These are phyloP conservation scores for Tylopilus balloui DNA, from an alignment of 768 basidiomycete species.

Conservation along the genomic window DNA sequence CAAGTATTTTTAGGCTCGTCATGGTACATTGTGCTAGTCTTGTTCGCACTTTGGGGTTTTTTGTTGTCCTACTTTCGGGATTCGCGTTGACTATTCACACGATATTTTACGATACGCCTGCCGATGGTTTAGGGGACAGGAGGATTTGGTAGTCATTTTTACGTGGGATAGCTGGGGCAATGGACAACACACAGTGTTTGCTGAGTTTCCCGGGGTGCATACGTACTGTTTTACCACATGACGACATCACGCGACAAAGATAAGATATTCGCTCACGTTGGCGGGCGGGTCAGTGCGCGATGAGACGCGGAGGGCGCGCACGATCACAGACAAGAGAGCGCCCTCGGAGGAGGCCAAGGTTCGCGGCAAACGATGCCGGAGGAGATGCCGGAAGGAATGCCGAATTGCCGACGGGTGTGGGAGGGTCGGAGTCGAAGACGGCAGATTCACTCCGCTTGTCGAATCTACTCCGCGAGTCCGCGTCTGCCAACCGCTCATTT, in stretches of 20 bases:
- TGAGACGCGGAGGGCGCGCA: background rate
- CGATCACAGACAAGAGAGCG: background rate
- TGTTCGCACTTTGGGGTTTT: conserved; percentile 22
- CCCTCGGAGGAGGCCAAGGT: conserved; percentile 12
- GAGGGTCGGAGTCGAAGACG: conserved; percentile 29
- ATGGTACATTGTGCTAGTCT: conserved; percentile 22
- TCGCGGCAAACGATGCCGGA: conserved; percentile 28
- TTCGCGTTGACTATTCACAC: conserved; percentile 11
- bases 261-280: background rate
- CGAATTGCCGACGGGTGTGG: conserved; percentile 16
- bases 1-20: conserved; percentile 34
- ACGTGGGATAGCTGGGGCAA: conserved; percentile 14
- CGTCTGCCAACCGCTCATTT: conserved; percentile 24
- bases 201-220: conserved; percentile 3
- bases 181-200: conserved; percentile 12
- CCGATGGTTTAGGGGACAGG: background rate
- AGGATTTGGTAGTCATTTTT: conserved; percentile 2
- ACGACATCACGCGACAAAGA: background rate
- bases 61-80: conserved; percentile 19
- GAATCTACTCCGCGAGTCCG: conserved; percentile 31
- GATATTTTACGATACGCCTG: conserved; percentile 10
- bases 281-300: background rate
- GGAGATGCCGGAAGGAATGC: conserved; percentile 18
- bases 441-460: conserved; percentile 26
- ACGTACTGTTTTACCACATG: conserved; percentile 14